Conservation (phyloP, 2,329 filamentous ascomycete species). For the Penicillium expansum region DNA sequence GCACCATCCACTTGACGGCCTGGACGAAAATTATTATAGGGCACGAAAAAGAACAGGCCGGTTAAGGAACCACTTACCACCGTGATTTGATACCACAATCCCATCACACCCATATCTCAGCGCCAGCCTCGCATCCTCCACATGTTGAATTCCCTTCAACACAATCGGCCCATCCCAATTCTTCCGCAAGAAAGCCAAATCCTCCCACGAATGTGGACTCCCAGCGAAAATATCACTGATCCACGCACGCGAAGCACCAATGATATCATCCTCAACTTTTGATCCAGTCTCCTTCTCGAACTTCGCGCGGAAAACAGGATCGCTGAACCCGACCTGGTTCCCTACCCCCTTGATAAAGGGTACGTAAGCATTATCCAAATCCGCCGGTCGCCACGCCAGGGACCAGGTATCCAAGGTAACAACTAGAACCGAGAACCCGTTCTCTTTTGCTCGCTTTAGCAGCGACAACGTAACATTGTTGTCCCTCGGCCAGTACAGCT, state of each 20-base stretch:
- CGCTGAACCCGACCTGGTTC: slow-evolving; percentile 61
- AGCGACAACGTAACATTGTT: slow-evolving; percentile 65
- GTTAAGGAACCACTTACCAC: slow-evolving; percentile 33
- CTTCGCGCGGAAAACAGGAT: slow-evolving; percentile 62
- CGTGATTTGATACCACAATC: slow-evolving; percentile 54
- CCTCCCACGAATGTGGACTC: slow-evolving; percentile 58
- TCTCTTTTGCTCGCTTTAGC: slow-evolving; percentile 58
- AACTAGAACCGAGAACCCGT: slow-evolving; percentile 64
- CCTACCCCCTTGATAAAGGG: slow-evolving; percentile 60
- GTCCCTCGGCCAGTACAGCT: slow-evolving; percentile 70
- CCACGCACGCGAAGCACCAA: slow-evolving; percentile 55
- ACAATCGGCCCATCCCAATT: slow-evolving; percentile 65
- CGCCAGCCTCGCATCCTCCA: slow-evolving; percentile 49
- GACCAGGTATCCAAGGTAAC: slow-evolving; percentile 72
- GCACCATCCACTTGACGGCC: slow-evolving; percentile 52
- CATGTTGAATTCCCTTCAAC: slow-evolving; percentile 58
- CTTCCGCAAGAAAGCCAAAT: slow-evolving; percentile 57
- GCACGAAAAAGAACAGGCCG: neutral
- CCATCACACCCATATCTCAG: slow-evolving; percentile 48
- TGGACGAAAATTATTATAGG: slow-evolving; percentile 9
- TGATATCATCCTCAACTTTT: slow-evolving; percentile 48
- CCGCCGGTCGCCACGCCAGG: slow-evolving; percentile 64
- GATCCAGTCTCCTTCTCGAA: slow-evolving; percentile 52
- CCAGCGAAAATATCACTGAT: slow-evolving; percentile 53
- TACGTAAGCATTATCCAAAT: slow-evolving; percentile 58